These are phyloP conservation scores for Trametes sp. DNA, from an alignment of 1,284 basidiomycete species.

Conservation along the genomic window DNA sequence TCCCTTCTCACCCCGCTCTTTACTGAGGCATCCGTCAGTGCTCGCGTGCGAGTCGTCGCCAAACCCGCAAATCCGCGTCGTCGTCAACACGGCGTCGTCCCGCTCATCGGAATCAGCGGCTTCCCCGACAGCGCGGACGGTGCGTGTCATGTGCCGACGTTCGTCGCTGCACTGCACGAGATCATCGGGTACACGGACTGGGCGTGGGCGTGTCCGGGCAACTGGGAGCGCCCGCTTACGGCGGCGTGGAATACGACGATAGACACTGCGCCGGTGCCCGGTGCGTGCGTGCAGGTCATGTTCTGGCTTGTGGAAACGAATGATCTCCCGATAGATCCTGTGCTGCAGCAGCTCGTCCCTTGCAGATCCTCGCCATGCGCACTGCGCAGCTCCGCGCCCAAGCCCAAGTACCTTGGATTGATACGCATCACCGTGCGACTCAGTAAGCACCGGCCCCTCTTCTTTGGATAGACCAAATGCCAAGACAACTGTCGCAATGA, in stretches of 20 bases:
- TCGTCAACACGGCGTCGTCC: slow-evolving; percentile 89
- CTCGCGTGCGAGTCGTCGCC: slow-evolving; percentile 61
- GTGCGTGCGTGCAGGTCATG: too few relatives aligned
- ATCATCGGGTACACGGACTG: slow-evolving; percentile 77
- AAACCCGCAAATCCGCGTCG: slow-evolving; percentile 73
- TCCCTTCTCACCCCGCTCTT: slow-evolving; percentile 16
- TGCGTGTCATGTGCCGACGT: slow-evolving; percentile 79
- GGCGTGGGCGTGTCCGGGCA: slow-evolving; percentile 76
- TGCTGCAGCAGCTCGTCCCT: too few relatives aligned
- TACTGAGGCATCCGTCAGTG: slow-evolving; percentile 46
- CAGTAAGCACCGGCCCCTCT: too few relatives aligned
- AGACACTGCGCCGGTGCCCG: slow-evolving; percentile 26
- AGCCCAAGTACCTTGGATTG: too few relatives aligned
- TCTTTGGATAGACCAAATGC: too few relatives aligned
- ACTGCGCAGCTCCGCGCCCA: too few relatives aligned
- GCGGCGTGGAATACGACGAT: slow-evolving; percentile 45
- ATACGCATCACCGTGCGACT: too few relatives aligned
- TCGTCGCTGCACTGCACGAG: slow-evolving; percentile 75
- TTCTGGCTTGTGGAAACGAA: too few relatives aligned
- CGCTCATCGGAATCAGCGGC: slow-evolving; percentile 77
- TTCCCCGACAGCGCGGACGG: slow-evolving; percentile 73
- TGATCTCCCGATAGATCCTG: too few relatives aligned
- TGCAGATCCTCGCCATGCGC: too few relatives aligned
- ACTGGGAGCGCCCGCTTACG: slow-evolving; percentile 67
- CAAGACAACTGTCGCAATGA: too few relatives aligned